phyloP scores from a whole-genome alignment of 2,329 filamentous ascomycete species.

The Pezicula neosporulosa region DNA sequence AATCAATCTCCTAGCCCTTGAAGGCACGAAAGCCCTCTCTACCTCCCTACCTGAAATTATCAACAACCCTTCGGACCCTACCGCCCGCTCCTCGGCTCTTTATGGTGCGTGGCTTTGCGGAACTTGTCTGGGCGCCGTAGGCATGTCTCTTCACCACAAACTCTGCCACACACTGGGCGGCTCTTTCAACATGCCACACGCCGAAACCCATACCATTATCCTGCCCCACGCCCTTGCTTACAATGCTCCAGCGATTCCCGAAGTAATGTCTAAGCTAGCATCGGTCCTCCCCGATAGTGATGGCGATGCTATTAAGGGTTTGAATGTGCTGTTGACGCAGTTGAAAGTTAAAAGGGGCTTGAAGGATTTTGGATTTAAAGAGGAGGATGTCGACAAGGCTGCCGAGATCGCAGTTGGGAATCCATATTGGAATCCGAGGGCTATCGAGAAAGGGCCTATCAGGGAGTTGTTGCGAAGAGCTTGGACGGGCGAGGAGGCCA shows the following conservation, averaged over 20 bases:
- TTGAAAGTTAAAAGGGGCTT: slow-evolving; percentile 49
- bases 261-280: slow-evolving; percentile 49
- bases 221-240: slow-evolving; percentile 62
- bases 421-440: slow-evolving; percentile 56
- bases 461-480: slow-evolving; percentile 54
- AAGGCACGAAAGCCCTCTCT: slow-evolving; percentile 52
- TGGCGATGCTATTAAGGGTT: slow-evolving; percentile 53
- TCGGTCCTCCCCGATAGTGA: slow-evolving; percentile 51
- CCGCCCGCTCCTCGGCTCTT: slow-evolving; percentile 48
- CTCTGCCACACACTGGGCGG: slow-evolving; percentile 64
- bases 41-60: slow-evolving; percentile 49
- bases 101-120: slow-evolving; percentile 66
- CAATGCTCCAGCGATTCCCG: slow-evolving; percentile 52
- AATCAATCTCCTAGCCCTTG: slow-evolving; percentile 52
- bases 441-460: slow-evolving; percentile 47
- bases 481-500: slow-evolving; percentile 57
- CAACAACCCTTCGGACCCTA: slow-evolving; percentile 36
- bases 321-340: slow-evolving; percentile 52
- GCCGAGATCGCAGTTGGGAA: slow-evolving; percentile 55
- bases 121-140: slow-evolving; percentile 53
- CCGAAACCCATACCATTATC: slow-evolving; percentile 62
- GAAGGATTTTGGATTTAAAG: slow-evolving; percentile 55
- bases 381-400: slow-evolving; percentile 56
- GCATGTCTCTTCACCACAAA: slow-evolving; percentile 66
- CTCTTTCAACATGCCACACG: slow-evolving; percentile 60